These are phyloP conservation scores for Trichoderma gracile DNA, from an alignment of 2,329 filamentous ascomycete species.

Conservation along the genomic window DNA sequence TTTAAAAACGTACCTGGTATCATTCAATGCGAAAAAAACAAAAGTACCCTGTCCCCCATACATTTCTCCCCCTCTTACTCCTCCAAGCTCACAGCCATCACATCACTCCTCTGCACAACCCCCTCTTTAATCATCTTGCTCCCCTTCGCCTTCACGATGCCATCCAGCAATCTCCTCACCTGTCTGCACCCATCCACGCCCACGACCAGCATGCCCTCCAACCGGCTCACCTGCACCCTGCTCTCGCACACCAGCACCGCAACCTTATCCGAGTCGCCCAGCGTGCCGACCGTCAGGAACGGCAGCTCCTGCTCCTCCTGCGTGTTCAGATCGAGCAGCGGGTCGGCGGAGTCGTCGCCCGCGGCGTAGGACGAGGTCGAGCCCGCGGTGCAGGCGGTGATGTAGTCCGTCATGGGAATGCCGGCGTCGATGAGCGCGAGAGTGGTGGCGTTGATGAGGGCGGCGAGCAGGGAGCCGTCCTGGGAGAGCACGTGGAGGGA, in stretches of 20 bases:
- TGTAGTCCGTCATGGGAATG: slow-evolving; percentile 91
- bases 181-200: slow-evolving; percentile 90
- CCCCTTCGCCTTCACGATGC: slow-evolving; percentile 72
- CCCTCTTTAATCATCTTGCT: slow-evolving; percentile 62
- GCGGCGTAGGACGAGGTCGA: slow-evolving; percentile 67
- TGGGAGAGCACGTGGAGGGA: slow-evolving; percentile 84
- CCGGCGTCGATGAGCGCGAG: slow-evolving; percentile 92
- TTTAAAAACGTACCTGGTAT: slow-evolving; percentile 23
- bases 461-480: slow-evolving; percentile 86
- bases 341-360: slow-evolving; percentile 70
- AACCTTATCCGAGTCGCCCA: slow-evolving; percentile 73
- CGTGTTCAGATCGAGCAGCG: slow-evolving; percentile 75
- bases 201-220: slow-evolving; percentile 92
- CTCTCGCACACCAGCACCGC: slow-evolving; percentile 83
- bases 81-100: slow-evolving; percentile 55
- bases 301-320: slow-evolving; percentile 87
- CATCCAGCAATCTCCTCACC: slow-evolving; percentile 77
- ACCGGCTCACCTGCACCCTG: slow-evolving; percentile 73
- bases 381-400: slow-evolving; percentile 84
- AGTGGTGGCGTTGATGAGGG: slow-evolving; percentile 86
- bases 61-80: slow-evolving; percentile 28
- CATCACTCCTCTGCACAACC: slow-evolving; percentile 50
- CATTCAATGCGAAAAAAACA: neutral
- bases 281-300: slow-evolving; percentile 80
- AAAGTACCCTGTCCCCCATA: neutral